Evolutionary conservation across 352 stramenopile species (phyloP), one percentile per base, ranked within the genome.

Genomic region (Blastocystis sp.): DNA sequence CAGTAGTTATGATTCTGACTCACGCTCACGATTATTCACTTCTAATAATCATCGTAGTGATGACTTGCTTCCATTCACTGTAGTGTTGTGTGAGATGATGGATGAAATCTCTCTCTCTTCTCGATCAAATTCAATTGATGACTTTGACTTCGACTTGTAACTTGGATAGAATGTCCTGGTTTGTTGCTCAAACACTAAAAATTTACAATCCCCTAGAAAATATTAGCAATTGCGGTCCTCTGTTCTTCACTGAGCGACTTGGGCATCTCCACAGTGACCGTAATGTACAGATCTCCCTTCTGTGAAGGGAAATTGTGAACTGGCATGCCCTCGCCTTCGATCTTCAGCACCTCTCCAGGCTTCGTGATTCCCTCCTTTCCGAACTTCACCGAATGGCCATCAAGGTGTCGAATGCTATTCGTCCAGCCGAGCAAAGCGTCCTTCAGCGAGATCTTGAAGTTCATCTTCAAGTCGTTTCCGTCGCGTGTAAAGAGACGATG

Each of bases 321-420:
- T 18, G 96, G 96, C 96, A 98, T 98, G 68, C 96, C 96, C 91
- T 98, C 96, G 73, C 93, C 92, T n/a, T 92, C 90, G 24, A 98
- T 90, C 82, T 94, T 92, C 41, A 94, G 93, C 0, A 98, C 94
- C 90, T 98, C 95, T 50, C 68, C 68, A 63, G 94, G 95, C 68
- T 97, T 94, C 16, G 95, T 98, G 41, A 98, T 93, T 50, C 93
- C 92, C 34, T 95, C 90, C n/a, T 95, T 93, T 53, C 93, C 93
- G 30, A 98, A 91, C 39, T 93, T 92, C 34, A 98, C 96, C 75
- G 91, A 68, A 47, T 95, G 94, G 54, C 95, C 96, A 91, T 98
- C 96, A 56, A 98, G 91, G 91, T 98, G 96, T 55, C 91, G 94
- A 50, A 98, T 93, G 41, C 91, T 92, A 85, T 96, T 94, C 62